Conservation (phyloP, 345 rosid species). For the Populus davidiana region DNA sequence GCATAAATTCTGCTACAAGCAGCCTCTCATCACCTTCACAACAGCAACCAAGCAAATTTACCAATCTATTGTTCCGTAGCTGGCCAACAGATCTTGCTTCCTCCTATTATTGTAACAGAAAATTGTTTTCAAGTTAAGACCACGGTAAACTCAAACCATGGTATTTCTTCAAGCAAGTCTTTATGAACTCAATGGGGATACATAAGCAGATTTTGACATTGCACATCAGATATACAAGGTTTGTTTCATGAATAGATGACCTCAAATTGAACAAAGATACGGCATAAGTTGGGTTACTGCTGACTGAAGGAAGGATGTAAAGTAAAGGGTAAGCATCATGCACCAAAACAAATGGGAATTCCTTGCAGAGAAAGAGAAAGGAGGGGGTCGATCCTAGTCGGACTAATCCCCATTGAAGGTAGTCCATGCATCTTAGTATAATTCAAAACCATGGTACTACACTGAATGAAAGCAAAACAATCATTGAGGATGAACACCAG, state of each 20-base stretch:
- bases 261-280: background rate
- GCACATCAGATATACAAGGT: background rate
- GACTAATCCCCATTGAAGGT: background rate
- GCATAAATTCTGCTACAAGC: conserved; percentile 90
- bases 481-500: too few relatives aligned
- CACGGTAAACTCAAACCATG: background rate
- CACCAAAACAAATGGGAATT: too few relatives aligned
- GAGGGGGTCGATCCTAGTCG: background rate
- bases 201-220: background rate
- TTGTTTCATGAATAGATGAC: background rate
- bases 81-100: conserved; percentile 93
- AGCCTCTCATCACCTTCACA: conserved; percentile 85
- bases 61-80: conserved; percentile 67
- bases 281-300: background rate
- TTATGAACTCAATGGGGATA: background rate
- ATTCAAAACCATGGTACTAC: background rate
- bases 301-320: background rate
- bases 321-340: background rate
- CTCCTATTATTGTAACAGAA: conserved; percentile 43
- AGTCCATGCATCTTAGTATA: background rate
- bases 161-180: background rate
- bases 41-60: conserved; percentile 89
- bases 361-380: background rate
- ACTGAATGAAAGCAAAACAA: too few relatives aligned
- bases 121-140: background rate